Conservation (phyloP, 1,284 basidiomycete species). For the Sanghuangporus baumii region DNA sequence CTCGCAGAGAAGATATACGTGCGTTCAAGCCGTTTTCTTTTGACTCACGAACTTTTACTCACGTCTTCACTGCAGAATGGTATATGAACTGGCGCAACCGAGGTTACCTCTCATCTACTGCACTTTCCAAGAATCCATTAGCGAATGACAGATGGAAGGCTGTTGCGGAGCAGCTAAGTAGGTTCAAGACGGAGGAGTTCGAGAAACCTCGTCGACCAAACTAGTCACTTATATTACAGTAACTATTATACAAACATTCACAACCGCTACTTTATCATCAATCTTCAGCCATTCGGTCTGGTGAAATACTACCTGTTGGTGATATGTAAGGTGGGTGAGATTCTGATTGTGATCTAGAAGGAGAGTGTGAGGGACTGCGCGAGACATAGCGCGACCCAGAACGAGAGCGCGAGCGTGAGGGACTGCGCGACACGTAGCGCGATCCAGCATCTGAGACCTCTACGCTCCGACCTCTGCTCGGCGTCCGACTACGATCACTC, state of each 20-base stretch:
- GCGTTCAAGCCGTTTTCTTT: slow-evolving; percentile 28
- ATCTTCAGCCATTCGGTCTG: slow-evolving; percentile 44
- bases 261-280: background rate
- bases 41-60: background rate
- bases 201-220: slow-evolving; percentile 7
- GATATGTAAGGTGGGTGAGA: slow-evolving; percentile 43
- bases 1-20: slow-evolving; percentile 83
- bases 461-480: slow-evolving; percentile 25
- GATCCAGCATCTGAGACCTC: slow-evolving; percentile 43
- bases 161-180: slow-evolving; percentile 53
- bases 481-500: slow-evolving; percentile 25
- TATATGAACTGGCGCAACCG: slow-evolving; percentile 70
- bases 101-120: slow-evolving; percentile 62
- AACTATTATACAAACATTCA: background rate
- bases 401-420: slow-evolving; percentile 42
- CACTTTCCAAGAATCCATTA: slow-evolving; percentile 52
- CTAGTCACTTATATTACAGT: background rate
- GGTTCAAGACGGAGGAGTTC: slow-evolving; percentile 48
- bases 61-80: slow-evolving; percentile 52
- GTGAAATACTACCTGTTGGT: slow-evolving; percentile 54
- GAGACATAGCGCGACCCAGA: slow-evolving; percentile 43
- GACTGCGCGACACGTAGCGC: slow-evolving; percentile 61
- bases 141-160: slow-evolving; percentile 63
- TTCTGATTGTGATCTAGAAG: slow-evolving; percentile 26
- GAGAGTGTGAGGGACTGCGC: slow-evolving; percentile 46